Percentiles rank a stretch among this genome's conserved stretches.
phyloP scores from a whole-genome alignment of 352 stramenopile genomes.

The Phytophthora pisi region DNA sequence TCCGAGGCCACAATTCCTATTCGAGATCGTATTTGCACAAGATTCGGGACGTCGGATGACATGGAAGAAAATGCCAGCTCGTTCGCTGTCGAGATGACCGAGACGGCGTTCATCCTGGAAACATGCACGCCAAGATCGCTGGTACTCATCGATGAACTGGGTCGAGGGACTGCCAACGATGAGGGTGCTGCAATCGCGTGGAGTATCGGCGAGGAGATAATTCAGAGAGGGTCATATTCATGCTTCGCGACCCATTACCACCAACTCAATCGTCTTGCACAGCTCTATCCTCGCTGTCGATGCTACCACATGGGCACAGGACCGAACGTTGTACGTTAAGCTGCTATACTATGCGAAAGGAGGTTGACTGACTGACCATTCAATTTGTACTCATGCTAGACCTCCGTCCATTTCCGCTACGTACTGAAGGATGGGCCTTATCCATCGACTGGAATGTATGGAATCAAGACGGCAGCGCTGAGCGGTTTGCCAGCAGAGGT shows the following conservation, averaged over 20 bases:
- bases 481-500: constrained; percentile 73
- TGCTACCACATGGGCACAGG: constrained; percentile 74
- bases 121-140: constrained; percentile 69
- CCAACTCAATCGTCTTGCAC: constrained; percentile 65
- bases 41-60: constrained; percentile 92
- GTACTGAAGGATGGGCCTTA: constrained; percentile 75
- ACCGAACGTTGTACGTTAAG: constrained; percentile 45
- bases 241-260: constrained; percentile 94
- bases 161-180: constrained; percentile 87
- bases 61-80: constrained; percentile 95
- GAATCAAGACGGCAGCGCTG: constrained; percentile 78
- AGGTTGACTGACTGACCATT: background rate
- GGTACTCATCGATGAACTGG: constrained; percentile 92
- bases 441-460: constrained; percentile 69
- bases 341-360: background rate
- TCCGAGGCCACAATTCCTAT: constrained; percentile 81
- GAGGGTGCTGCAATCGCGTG: constrained; percentile 91
- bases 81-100: constrained; percentile 92
- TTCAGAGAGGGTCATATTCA: constrained; percentile 69
- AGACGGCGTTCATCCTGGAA: constrained; percentile 88
- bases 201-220: constrained; percentile 86
- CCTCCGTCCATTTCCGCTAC: constrained; percentile 61
- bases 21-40: constrained; percentile 89
- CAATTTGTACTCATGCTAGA: constrained; percentile 34
- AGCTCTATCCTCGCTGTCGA: constrained; percentile 66